These are phyloP conservation scores for Annulohypoxylon truncatum DNA, from an alignment of 2,329 filamentous ascomycete species.

Conservation along the genomic window DNA sequence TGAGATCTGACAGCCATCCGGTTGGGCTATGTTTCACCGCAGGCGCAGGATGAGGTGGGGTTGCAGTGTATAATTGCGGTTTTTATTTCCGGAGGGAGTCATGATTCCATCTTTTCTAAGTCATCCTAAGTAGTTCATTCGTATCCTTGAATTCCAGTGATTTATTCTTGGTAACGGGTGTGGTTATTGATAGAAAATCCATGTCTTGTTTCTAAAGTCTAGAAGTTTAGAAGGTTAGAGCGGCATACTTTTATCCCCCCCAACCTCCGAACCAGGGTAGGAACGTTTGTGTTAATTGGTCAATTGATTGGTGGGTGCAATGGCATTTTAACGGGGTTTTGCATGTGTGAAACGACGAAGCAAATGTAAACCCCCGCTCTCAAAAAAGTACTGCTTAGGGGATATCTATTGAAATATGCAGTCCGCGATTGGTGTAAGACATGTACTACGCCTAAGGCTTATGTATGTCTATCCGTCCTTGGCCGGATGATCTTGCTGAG, in stretches of 20 bases:
- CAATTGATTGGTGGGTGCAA: slow-evolving; percentile 10
- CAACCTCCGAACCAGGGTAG: slow-evolving; percentile 22
- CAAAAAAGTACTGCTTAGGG: slow-evolving; percentile 19
- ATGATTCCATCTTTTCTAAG: slow-evolving; percentile 15
- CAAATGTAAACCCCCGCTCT: slow-evolving; percentile 10
- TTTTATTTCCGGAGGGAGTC: slow-evolving; percentile 29
- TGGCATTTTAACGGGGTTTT: slow-evolving; percentile 26
- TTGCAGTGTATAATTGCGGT: slow-evolving; percentile 19
- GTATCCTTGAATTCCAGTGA: background rate
- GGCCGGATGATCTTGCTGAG: background rate
- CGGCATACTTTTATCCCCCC: slow-evolving; percentile 22
- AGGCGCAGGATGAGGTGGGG: slow-evolving; percentile 31
- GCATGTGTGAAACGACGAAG: slow-evolving; percentile 31
- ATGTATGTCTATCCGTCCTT: slow-evolving; percentile 9
- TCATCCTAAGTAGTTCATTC: background rate
- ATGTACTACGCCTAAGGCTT: slow-evolving; percentile 9
- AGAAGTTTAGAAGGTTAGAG: background rate
- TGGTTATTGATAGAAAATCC: no score
- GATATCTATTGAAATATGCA: slow-evolving; percentile 40
- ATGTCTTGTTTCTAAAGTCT: slow-evolving; percentile 9
- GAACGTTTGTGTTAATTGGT: slow-evolving; percentile 17
- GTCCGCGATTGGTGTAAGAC: slow-evolving; percentile 25
- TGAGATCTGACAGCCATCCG: slow-evolving; percentile 22
- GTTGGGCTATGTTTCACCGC: slow-evolving; percentile 31
- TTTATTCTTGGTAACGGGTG: background rate